phyloP scores from a whole-genome alignment of 495 filamentous ascomycete genomes.

The Daldinia loculata region DNA sequence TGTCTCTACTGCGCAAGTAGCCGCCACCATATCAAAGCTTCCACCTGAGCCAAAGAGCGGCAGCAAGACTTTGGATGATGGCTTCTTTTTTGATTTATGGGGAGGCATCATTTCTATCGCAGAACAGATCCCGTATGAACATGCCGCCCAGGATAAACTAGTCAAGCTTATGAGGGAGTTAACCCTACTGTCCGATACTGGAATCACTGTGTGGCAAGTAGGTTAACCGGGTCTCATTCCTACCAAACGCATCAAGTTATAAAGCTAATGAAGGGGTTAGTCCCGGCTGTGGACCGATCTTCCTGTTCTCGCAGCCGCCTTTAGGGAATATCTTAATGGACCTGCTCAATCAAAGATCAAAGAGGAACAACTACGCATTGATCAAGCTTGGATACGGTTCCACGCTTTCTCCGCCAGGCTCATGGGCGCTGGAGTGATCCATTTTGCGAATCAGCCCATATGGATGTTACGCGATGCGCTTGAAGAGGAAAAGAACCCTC shows the following conservation, averaged over 20 bases:
- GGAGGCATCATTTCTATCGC: slow-evolving; percentile 25
- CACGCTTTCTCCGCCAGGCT: slow-evolving; percentile 41
- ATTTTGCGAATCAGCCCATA: slow-evolving; percentile 21
- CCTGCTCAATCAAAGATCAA: background rate
- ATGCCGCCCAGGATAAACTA: slow-evolving; percentile 38
- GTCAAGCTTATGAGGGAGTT: slow-evolving; percentile 37
- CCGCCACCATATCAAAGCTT: slow-evolving; percentile 27
- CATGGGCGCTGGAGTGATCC: slow-evolving; percentile 29
- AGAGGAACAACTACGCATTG: slow-evolving; percentile 8
- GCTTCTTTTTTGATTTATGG: slow-evolving; percentile 40
- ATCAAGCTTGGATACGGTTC: slow-evolving; percentile 28
- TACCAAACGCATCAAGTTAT: background rate
- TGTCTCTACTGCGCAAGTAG: slow-evolving; percentile 22
- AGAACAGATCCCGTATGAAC: slow-evolving; percentile 36
- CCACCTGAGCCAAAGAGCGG: slow-evolving; percentile 11
- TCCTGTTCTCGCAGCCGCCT: slow-evolving; percentile 29
- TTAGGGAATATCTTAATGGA: slow-evolving; percentile 33
- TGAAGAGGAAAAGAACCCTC: slow-evolving; percentile 16
- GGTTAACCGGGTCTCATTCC: background rate
- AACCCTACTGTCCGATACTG: slow-evolving; percentile 32
- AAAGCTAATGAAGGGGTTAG: slow-evolving; percentile 12
- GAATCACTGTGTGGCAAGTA: slow-evolving; percentile 36
- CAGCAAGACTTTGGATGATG: slow-evolving; percentile 23
- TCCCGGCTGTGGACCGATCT: slow-evolving; percentile 36
- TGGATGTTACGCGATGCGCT: slow-evolving; percentile 43